Base-by-base conservation (phyloP, 1,284 basidiomycete species). In the Golubevia pallescens region DNA sequence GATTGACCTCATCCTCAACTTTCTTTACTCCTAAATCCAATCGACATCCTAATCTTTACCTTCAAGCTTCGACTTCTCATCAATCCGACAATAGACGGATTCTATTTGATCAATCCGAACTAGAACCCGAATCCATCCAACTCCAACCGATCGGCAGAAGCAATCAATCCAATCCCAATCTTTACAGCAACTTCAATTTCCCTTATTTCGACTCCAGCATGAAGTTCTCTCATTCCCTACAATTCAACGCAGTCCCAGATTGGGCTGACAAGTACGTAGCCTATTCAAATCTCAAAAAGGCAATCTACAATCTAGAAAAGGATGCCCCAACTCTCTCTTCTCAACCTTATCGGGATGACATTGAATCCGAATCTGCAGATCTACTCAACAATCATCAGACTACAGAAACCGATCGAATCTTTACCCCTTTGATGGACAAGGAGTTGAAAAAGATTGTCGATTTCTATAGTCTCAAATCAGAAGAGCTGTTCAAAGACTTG, bases 231-330 rank as follows among this genome's bases (percentile, higher is more conserved):
- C 89, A 90, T 57, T 92, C 93, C 14, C 89, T 97, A 70, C 93
- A 95, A 84, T 95, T 96, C 87, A 97, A 97, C 80, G 92, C 93
- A 21, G 93, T 95, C 53, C 89, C 94, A 0, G 95, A 97, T 71
- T 97, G 95, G 95, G 92, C 92, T 90, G 92, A 94, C 77, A 91
- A 95, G 72, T 97, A 97, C 84, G 8, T 20, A 62, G 61, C 34
- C 65, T 85, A 85, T 62, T 81, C 80, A 19, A 80, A 84, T 61
- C 77, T 85, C 57, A 85, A 85, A 52, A 85, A 85, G 68, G 61
- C 77, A 60, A 80, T 85, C 65, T 85, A 85, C 67, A 61, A 75
- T 51, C 71, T 85, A 61, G 82, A 85, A 60, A 78, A 78, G 67
- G 71, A 78, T 58, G 69, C 74, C 2, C 74, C 67, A 2, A 21